Base-by-base conservation (phyloP, 805 yeast species). In the Tetrapisispora phaffii region DNA sequence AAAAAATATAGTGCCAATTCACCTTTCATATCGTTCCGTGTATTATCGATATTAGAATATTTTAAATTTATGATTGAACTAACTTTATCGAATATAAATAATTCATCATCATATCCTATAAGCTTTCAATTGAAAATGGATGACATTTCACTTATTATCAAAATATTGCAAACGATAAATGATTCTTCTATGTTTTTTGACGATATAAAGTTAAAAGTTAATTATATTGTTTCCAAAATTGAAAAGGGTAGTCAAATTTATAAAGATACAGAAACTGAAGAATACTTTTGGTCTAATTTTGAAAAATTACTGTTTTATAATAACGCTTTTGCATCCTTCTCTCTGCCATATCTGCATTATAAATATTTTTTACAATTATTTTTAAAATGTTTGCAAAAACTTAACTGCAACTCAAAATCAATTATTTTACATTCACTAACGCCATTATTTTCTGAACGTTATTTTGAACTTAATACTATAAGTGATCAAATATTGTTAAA, bases 31-130 rank as follows among this genome's bases (percentile, higher is more conserved):
- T 46, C 55, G 6, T 53, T 56, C 21, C 45, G 60, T 34, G 60
- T 57, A 24, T 46, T 65, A n/a, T 45, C 57, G 1, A 39, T 65
- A 0, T 42, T 65, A 4, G 44, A 46, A 31, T 55, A 48, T 32
- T 55, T 52, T 47, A 21, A 34, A 6, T 42, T 42, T 4, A 42
- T 34, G 13, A 15, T 35, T 6, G 45, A 44, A 6, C 28, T 44
- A 19, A 16, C 21, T 1, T 41, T 54, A 1, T 26, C 34, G 2
- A 46, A 45, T 0, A 20, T 26, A 2, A 49, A 47, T 10, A 34
- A 51, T 1, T 44, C 47, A 2, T 53, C 58, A 10, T 41, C 58
- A 3, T 64, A 22, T 12, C 5, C 16, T 4, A 28, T 2, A n/a
- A 31, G 4, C 26, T 26, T 12, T 17, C 17, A 26, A 13, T 16